These are phyloP conservation scores for Triticum dicoccoides DNA, from an alignment of 176 grass and related monocot species.

Conservation along the genomic window DNA sequence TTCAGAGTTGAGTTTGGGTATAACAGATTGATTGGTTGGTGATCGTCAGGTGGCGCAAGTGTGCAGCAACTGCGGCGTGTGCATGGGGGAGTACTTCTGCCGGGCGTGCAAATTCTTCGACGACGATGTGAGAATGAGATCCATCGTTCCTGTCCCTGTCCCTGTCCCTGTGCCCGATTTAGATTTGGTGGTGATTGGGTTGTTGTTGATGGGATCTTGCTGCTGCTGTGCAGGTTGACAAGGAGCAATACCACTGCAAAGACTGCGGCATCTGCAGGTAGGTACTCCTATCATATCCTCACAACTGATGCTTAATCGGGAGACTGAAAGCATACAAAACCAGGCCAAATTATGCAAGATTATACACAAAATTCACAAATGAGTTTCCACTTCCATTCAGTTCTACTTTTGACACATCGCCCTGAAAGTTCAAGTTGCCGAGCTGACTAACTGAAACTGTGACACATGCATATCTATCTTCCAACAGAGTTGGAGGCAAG, in stretches of 20 bases:
- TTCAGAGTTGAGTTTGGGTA: no score
- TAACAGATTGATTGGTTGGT: background rate
- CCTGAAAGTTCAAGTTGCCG: background rate
- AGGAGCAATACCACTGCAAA: conserved; percentile 75
- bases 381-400: background rate
- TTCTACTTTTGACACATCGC: background rate
- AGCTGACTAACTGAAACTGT: conserved; percentile 2
- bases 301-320: no score
- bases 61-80: conserved; percentile 75
- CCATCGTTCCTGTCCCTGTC: background rate
- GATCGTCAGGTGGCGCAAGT: conserved; percentile 50
- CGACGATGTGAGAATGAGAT: conserved; percentile 57
- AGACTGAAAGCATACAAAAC: no score
- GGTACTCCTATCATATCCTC: background rate
- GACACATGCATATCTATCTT: background rate
- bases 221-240: conserved; percentile 44
- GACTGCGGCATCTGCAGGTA: conserved; percentile 95
- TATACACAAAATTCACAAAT: background rate
- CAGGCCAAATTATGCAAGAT: no score
- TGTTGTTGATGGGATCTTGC: background rate
- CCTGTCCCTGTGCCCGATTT: background rate
- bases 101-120: conserved; percentile 69
- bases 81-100: conserved; percentile 94
- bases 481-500: conserved; percentile 70
- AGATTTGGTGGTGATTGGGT: background rate